These are phyloP conservation scores for Agarophyton chilense DNA, from an alignment of 23 red algal species.

Conservation along the genomic window DNA sequence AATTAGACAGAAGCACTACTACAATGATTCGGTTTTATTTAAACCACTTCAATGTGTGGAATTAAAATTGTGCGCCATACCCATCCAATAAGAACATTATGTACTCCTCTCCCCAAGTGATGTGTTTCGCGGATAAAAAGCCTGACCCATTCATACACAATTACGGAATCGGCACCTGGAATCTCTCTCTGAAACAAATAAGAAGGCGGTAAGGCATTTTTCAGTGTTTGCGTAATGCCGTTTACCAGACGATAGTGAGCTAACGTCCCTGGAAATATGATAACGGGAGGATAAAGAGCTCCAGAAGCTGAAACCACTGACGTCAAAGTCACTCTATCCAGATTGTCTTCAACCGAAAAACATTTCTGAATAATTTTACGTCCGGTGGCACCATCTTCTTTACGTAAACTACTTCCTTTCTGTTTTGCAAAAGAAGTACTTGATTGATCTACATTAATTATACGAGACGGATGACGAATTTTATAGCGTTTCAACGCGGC, in stretches of 20 bases:
- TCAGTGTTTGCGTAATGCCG: neutral
- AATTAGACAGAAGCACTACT: neutral
- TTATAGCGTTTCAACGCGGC: no score
- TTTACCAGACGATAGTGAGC: constrained; percentile 1
- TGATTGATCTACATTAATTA: constrained; percentile 12
- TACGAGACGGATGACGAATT: no score
- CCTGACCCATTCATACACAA: neutral
- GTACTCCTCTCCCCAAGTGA: neutral
- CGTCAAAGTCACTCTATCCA: constrained; percentile 30
- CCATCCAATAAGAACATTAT: constrained; percentile 8
- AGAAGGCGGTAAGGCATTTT: neutral
- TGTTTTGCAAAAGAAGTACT: constrained; percentile 4
- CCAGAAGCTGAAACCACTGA: constrained; percentile 4
- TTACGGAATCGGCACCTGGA: neutral
- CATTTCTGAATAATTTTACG: neutral
- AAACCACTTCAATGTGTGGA: neutral
- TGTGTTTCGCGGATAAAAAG: neutral
- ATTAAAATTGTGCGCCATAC: neutral
- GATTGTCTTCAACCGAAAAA: neutral
- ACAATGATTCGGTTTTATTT: constrained; percentile 16
- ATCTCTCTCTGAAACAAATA: neutral
- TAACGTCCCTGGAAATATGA: neutral
- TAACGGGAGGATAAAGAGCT: neutral
- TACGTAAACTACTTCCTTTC: constrained; percentile 1
- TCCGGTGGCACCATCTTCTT: neutral